Conservation (phyloP, 78 protist species). For the Creolimax fragrantissima region DNA sequence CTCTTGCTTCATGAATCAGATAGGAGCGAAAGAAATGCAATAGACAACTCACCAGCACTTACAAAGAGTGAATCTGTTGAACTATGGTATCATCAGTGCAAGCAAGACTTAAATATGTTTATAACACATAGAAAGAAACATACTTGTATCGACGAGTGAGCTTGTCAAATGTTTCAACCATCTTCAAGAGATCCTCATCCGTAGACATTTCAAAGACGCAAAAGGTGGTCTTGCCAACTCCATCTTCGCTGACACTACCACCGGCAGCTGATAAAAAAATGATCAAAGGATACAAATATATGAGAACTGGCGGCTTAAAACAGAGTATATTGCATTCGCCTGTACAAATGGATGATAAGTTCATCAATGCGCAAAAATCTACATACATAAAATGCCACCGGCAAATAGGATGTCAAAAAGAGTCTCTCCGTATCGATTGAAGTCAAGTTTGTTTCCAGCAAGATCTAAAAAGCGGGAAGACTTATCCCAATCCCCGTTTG, state of each 20-base stretch:
- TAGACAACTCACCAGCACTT: too few species aligned
- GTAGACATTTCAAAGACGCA: not conserved
- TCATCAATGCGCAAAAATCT: too few species aligned
- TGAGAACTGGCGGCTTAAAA: too few species aligned
- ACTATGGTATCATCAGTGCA: too few species aligned
- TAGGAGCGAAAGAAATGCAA: not conserved
- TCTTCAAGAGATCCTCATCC: not conserved
- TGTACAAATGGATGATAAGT: too few species aligned
- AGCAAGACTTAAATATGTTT: too few species aligned
- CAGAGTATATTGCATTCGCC: too few species aligned
- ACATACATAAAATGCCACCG: slow-evolving; percentile 7
- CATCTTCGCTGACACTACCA: not conserved
- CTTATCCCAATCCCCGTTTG: not conserved
- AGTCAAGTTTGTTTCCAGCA: not conserved
- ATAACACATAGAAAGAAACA: not conserved
- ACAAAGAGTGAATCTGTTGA: too few species aligned
- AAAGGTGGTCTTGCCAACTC: not conserved
- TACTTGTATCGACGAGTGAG: slow-evolving; percentile 4
- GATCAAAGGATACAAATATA: too few species aligned
- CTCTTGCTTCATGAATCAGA: too few species aligned
- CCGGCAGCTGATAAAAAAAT: slow-evolving; percentile 10
- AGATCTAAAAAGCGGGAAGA: not conserved
- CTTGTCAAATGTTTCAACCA: not conserved
- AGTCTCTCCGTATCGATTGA: slow-evolving; percentile 13
- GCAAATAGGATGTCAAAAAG: slow-evolving; percentile 14